Conservation (phyloP, 1,284 basidiomycete genomes). For the Afroboletus lepidellus region DNA sequence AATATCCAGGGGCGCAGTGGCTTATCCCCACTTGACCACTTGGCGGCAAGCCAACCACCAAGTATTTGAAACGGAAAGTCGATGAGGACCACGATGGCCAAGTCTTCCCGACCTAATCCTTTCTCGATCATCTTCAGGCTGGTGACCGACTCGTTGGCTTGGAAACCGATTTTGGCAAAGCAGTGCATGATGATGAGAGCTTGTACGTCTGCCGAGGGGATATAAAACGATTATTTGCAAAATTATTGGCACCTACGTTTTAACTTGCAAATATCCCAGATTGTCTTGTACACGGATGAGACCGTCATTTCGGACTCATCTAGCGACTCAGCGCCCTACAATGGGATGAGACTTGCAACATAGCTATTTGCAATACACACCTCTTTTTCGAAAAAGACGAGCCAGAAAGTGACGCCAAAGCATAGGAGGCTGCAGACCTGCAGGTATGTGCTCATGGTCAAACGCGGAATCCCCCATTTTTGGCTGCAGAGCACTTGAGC, state of each 20-base stretch:
- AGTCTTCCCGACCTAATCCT: slow-evolving; percentile 91
- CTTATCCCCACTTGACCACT: slow-evolving; percentile 79
- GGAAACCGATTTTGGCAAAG: slow-evolving; percentile 94
- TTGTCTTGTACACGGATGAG: slow-evolving; percentile 87
- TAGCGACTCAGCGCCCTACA: slow-evolving; percentile 68
- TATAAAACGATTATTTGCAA: slow-evolving; percentile 1
- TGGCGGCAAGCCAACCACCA: slow-evolving; percentile 94
- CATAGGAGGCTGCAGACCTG: slow-evolving; percentile 86
- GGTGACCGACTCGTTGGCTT: slow-evolving; percentile 92
- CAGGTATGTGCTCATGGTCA: slow-evolving; percentile 83
- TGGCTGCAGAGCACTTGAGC: slow-evolving; percentile 37
- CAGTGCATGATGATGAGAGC: slow-evolving; percentile 85
- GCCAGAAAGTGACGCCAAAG: slow-evolving; percentile 82
- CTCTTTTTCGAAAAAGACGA: slow-evolving; percentile 89
- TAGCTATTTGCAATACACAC: slow-evolving; percentile 43
- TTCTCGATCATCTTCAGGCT: slow-evolving; percentile 96
- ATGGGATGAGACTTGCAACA: slow-evolving; percentile 10
- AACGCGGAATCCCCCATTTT: slow-evolving; percentile 85
- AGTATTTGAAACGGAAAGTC: slow-evolving; percentile 98
- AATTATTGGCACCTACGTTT: slow-evolving; percentile 60
- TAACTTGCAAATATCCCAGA: slow-evolving; percentile 92
- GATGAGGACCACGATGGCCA: slow-evolving; percentile 92
- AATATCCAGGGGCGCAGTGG: slow-evolving; percentile 86
- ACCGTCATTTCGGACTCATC: slow-evolving; percentile 89
- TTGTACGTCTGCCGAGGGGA: slow-evolving; percentile 73